Conservation (phyloP, 106 monocot genomes). For the Dendrobium catenatum region DNA sequence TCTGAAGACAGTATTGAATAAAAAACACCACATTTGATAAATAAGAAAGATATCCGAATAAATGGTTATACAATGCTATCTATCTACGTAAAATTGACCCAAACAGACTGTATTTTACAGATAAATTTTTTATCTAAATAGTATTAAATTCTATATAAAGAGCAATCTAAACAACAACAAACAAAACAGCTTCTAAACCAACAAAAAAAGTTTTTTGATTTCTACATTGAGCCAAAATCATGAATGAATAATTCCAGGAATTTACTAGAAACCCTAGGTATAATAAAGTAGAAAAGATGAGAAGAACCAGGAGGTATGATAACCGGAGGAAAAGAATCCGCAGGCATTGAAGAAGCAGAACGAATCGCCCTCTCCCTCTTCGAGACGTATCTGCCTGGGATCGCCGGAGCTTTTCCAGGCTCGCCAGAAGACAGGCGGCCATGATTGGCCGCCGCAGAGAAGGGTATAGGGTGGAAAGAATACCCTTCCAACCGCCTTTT, state of each 20-base stretch:
- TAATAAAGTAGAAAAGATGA: not conserved
- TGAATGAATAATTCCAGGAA: not conserved
- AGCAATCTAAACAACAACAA: not conserved
- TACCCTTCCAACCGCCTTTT: slow-evolving; percentile 20
- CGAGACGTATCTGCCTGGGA: slow-evolving; percentile 58
- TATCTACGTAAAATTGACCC: no score
- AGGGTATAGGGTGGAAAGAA: not conserved
- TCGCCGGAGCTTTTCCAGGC: not conserved
- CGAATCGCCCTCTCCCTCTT: slow-evolving; percentile 63
- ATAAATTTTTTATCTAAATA: not conserved
- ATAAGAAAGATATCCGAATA: not conserved
- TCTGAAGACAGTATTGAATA: not conserved
- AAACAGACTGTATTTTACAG: no score
- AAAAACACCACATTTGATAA: not conserved
- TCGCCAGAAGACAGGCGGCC: not conserved
- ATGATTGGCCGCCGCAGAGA: not conserved
- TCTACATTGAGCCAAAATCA: not conserved
- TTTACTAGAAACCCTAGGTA: not conserved
- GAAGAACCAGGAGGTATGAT: slow-evolving; percentile 37
- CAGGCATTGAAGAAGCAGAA: slow-evolving; percentile 13
- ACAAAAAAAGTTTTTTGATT: not conserved
- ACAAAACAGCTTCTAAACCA: not conserved
- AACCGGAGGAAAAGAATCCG: slow-evolving; percentile 7
- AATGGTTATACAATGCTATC: no score
- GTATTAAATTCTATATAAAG: not conserved